phyloP scores from a whole-genome alignment of 2,329 filamentous ascomycete genomes.

The Cyanodermella asteris region DNA sequence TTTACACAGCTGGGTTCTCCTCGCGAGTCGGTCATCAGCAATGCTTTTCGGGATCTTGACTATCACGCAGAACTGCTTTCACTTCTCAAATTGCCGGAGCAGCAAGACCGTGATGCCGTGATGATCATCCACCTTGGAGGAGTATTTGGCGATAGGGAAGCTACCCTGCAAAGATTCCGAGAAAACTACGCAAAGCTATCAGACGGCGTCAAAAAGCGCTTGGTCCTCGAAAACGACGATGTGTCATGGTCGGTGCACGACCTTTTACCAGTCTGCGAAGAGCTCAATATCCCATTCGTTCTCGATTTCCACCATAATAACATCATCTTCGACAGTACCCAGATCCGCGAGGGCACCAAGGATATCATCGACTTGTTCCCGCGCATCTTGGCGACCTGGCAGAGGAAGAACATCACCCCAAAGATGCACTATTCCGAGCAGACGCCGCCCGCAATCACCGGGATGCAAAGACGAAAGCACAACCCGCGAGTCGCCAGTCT shows the following conservation, averaged over 20 bases:
- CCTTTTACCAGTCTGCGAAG: conserved; percentile 70
- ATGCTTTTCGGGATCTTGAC: conserved; percentile 57
- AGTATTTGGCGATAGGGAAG: conserved; percentile 65
- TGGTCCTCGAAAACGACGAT: conserved; percentile 89
- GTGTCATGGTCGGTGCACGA: conserved; percentile 87
- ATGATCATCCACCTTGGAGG: conserved; percentile 94
- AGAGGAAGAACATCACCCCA: conserved; percentile 59
- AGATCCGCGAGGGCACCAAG: conserved; percentile 61
- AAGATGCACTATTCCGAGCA: conserved; percentile 97
- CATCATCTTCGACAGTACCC: conserved; percentile 55
- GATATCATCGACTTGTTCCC: conserved; percentile 59
- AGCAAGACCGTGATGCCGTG: conserved; percentile 65
- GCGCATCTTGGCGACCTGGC: conserved; percentile 68
- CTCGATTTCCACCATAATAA: conserved; percentile 94
- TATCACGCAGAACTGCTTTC: conserved; percentile 75
- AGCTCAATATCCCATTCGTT: conserved; percentile 80
- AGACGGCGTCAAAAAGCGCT: conserved; percentile 48
- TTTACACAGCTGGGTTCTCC: conserved; percentile 85
- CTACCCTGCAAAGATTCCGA: conserved; percentile 57
- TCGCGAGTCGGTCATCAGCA: conserved; percentile 50
- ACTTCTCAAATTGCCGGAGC: conserved; percentile 52
- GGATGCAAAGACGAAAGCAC: conserved; percentile 62
- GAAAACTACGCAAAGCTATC: conserved; percentile 48
- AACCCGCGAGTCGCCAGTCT: conserved; percentile 56
- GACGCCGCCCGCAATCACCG: conserved; percentile 52